Evolutionary conservation across 1,139 yeast genomes (phyloP), one percentile per base, ranked within the genome.

Genomic region (Pichia sp.): DNA sequence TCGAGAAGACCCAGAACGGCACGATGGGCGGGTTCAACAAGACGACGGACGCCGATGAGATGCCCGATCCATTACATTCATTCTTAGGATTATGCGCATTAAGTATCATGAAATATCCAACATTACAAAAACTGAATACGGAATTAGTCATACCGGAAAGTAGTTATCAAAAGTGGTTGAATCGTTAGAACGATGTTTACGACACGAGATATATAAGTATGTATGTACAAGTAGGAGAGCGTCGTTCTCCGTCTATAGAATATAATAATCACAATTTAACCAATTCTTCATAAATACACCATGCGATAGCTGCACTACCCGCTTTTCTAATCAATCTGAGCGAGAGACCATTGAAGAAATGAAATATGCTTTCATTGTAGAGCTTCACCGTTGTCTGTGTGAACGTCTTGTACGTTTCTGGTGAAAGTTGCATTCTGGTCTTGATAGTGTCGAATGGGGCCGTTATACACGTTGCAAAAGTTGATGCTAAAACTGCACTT

Each of bases 381-480:
- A 39, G 59, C 43, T 14, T 37, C 21, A 51, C 48, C 1, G 67
- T 60, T 0, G 85, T 74, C 4, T 63, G 58, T 3, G 58, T 40
- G 50, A 80, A 77, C 15, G 67, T 64, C 33, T 56, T 62, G 60
- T 74, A 78, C 44, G 65, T 63, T 2, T 53, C 50, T 2, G 87
- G 85, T 37, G 76, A 68, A 43, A 91, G 69, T 68, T 93, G 99
- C 73, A 93, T 82, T 51, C 96, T 72, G 0, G 99, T 94, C 63
- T 93, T 93, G 40, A 93, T 80, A 0, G 97, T 89, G 62, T 93
- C 99, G 62, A 93, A 93, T 1, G 99, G 99, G 1, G 96, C 96
- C 0, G 99, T 93, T 19, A 88, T 70, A 0, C 93, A 74, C 0
- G 98, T 90, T 4, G 98, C 89, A 20, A 85, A 66, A 14, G 82